Base-by-base conservation (phyloP, 78 protist species). In the Cavenderia fasciculata region DNA sequence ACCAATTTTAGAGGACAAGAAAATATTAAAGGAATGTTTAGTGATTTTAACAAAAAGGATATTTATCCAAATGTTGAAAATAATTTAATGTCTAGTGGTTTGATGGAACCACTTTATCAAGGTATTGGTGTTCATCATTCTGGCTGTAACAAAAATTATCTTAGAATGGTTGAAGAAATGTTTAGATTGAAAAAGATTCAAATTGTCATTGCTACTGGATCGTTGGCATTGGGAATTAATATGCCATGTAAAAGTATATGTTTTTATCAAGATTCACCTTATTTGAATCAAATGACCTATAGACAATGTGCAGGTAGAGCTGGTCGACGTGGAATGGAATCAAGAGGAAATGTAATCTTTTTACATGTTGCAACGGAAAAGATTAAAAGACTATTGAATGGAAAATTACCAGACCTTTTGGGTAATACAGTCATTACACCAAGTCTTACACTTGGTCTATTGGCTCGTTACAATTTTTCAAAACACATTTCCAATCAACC, bases 251-350 rank as follows among this genome's bases (percentile, higher is more conserved):
- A 65, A 23, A 89, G 96, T 2, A 87, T 86, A 4, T 95, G 95
- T 31, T 70, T 97, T 36, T 73, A 77, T 46, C 95, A 96, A 52
- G 96, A 94, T 59, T 14, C 68, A 2, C 71, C 86, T 16, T 59
- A 38, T 52, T 85, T 96, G 36, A 77, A 89, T 68, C 34, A 93
- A 34, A 46, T 94, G 41, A 52, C 61, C 23, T 96, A 59, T 88
- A 79, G 95, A 27, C 99, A 97, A 69, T 92, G 94, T 94, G 57
- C 94, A 4, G 99, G 99, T 11, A 93, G 99, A 25, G 96, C 98
- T 1, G 99, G 99, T n/a, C 82, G 99, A 8, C 76, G 99, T 19
- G 99, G 99, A 38, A 44, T 71, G 18, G 98, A 96, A 44, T 14
- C 10, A 31, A 56, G 34, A 12, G 98, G 98, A 16, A 59, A 94